phyloP scores from a whole-genome alignment of 2,329 filamentous ascomycete genomes.

The Penicillium brasilianum region DNA sequence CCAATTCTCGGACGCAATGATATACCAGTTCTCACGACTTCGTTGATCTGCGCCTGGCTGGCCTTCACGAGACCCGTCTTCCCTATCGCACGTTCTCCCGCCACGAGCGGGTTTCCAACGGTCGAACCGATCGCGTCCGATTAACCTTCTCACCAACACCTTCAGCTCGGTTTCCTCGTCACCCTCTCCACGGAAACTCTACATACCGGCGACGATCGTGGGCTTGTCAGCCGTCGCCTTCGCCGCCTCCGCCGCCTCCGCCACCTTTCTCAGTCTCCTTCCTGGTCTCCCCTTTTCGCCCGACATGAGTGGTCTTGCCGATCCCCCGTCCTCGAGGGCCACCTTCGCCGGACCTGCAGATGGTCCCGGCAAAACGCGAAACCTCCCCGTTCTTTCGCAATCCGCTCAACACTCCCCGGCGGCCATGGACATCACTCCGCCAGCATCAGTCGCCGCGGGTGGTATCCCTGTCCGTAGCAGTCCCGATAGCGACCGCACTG shows the following conservation, averaged over 20 bases:
- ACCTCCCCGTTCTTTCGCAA: slow-evolving; percentile 55
- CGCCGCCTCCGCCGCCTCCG: background rate
- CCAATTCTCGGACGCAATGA: slow-evolving; percentile 35
- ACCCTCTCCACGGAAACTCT: background rate
- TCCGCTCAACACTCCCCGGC: slow-evolving; percentile 50
- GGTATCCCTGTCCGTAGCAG: slow-evolving; percentile 53
- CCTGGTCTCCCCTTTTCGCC: slow-evolving; percentile 27
- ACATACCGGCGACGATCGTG: slow-evolving; percentile 8
- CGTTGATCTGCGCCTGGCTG: slow-evolving; percentile 39
- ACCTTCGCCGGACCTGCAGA: slow-evolving; percentile 50
- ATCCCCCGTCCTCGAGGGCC: slow-evolving; percentile 48
- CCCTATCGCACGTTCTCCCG: slow-evolving; percentile 36
- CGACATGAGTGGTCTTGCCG: slow-evolving; percentile 49
- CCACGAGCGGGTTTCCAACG: slow-evolving; percentile 31
- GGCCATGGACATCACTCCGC: slow-evolving; percentile 62
- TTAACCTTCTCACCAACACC: slow-evolving; percentile 3
- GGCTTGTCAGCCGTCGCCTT: background rate
- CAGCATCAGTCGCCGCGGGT: slow-evolving; percentile 51
- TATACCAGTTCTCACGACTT: slow-evolving; percentile 33
- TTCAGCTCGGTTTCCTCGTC: background rate
- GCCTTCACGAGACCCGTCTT: slow-evolving; percentile 26
- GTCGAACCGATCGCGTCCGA: slow-evolving; percentile 22
- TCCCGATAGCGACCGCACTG: slow-evolving; percentile 54
- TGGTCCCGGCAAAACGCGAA: slow-evolving; percentile 54
- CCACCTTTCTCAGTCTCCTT: slow-evolving; percentile 13